Conservation (phyloP, 1,284 basidiomycete genomes). For the Pterulicium gracile region DNA sequence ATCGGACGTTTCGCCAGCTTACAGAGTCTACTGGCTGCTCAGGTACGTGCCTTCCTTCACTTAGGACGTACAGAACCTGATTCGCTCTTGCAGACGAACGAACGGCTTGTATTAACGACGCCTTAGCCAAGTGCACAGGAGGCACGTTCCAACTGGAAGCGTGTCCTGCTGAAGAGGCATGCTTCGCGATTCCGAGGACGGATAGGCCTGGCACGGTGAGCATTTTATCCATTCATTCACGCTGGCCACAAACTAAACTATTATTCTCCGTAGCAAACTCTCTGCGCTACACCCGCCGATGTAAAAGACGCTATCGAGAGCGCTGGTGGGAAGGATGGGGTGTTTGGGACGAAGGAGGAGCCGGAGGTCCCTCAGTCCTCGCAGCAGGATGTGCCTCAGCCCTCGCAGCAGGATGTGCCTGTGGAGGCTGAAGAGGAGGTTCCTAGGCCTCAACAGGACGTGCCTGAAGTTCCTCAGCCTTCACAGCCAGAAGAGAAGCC, state of each 20-base stretch:
- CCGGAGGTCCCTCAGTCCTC: constrained; percentile 1
- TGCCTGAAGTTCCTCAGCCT: no score
- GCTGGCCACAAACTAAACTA: not conserved
- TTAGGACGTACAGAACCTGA: constrained; percentile 4
- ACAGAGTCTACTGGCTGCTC: constrained; percentile 27
- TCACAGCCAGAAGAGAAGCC: no score
- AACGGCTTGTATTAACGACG: constrained; percentile 30
- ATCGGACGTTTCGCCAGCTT: not conserved
- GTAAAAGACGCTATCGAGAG: constrained; percentile 31
- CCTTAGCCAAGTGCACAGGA: constrained; percentile 28
- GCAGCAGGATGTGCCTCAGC: not conserved
- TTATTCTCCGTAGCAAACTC: constrained; percentile 22
- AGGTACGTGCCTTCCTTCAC: constrained; percentile 19
- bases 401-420: not conserved
- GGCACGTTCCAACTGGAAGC: constrained; percentile 26
- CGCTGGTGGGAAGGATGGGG: constrained; percentile 30
- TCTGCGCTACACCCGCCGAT: constrained; percentile 33
- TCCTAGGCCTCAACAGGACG: no score
- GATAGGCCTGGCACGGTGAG: constrained; percentile 32
- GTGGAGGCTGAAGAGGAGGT: no score
- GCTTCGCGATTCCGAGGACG: constrained; percentile 38
- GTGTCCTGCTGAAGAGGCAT: constrained; percentile 26
- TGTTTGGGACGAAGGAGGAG: constrained; percentile 20
- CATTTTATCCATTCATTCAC: constrained; percentile 5
- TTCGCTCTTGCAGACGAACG: constrained; percentile 23